Evolutionary conservation across 805 yeast species (phyloP), one percentile per base, ranked within the genome.

Genomic region (Kluyveromyces siamensis): DNA sequence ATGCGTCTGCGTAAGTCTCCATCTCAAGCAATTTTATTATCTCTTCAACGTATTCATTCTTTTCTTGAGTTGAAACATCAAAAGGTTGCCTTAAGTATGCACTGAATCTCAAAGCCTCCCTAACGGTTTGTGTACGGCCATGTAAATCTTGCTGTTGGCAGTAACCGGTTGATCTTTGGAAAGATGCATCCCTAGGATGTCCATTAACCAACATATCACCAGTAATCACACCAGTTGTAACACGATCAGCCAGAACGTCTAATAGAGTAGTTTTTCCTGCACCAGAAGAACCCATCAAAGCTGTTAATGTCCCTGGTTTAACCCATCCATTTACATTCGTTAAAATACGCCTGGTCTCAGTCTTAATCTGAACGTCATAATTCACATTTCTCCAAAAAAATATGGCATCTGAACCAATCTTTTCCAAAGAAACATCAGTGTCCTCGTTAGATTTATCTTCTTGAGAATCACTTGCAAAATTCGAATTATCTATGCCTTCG

Each of bases 101-200:
- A 46, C 83, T 72, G 55, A 83, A 81, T 45, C 67, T 62, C 52
- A 83, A 70, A 6, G 88, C 83, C 63, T 83, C 88, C 58, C 86
- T 75, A n/a, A 83, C 87, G 40, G 87, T 81, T 18, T 80, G 69
- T 38, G 80, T 74, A 9, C 72, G 69, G 55, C 81, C 69, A 61
- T 83, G 88, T 45, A 83, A 63, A 73, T 82, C 87, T 57, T 81
- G 87, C 66, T 83, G 88, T 60, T 82, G 87, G 41, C 79, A 86
- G 61, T 82, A 83, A 50, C 87, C 87, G 51, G 81, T 81, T 52
- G 71, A 71, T 57, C 81, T 68, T 63, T 64, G 56, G 67, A 81
- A 81, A 39, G 84, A 76, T 27, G 68, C 63, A 57, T 75, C 81
- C 45, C 74, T 66, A 45, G 72, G 71, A 41, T 67, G 67, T 44